Percentiles rank a stretch among this genome's conserved stretches.
These are phyloP conservation scores for Acrodontium crateriforme DNA, from an alignment of 2,329 filamentous ascomycete genomes.

Conservation along the genomic window DNA sequence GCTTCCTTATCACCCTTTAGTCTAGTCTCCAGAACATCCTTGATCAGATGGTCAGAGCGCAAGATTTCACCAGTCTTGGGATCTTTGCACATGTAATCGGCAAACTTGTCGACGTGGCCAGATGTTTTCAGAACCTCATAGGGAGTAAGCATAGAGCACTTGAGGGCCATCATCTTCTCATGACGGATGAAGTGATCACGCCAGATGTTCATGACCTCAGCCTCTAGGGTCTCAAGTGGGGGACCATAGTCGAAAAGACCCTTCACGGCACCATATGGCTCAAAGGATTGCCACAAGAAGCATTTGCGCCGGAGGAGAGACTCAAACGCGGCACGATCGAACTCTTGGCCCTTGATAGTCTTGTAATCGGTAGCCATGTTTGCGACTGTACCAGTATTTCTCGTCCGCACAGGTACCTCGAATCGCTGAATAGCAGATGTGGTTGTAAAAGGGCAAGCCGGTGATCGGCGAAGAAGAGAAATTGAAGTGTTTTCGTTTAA, in stretches of 20 bases:
- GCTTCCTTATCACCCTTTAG: slow-evolving; percentile 88
- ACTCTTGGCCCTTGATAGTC: slow-evolving; percentile 77
- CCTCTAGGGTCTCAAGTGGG: slow-evolving; percentile 71
- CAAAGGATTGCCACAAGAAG: slow-evolving; percentile 92
- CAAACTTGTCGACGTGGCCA: slow-evolving; percentile 95
- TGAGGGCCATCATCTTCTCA: slow-evolving; percentile 91
- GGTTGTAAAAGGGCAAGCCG: slow-evolving; percentile 8
- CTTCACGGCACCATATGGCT: slow-evolving; percentile 53
- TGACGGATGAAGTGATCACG: slow-evolving; percentile 85
- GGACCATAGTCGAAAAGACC: slow-evolving; percentile 83
- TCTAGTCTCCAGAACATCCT: slow-evolving; percentile 77
- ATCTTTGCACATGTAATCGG: slow-evolving; percentile 89
- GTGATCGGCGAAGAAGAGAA: too few species aligned
- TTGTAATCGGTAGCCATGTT: slow-evolving; percentile 49
- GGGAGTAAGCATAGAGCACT: slow-evolving; percentile 87
- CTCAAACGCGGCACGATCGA: slow-evolving; percentile 72
- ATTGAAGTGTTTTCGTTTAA: too few species aligned
- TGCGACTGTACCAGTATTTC: slow-evolving; percentile 24
- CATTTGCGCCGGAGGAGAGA: slow-evolving; percentile 73
- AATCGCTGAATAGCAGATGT: slow-evolving; percentile 9
- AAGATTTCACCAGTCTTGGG: slow-evolving; percentile 95
- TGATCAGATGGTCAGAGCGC: slow-evolving; percentile 88
- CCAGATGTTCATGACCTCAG: slow-evolving; percentile 80
- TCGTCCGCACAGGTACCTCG: slow-evolving; percentile 15
- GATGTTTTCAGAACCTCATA: slow-evolving; percentile 83